These are phyloP conservation scores for Spathaspora arborariae DNA, from an alignment of 805 yeast genomes.

Conservation along the genomic window DNA sequence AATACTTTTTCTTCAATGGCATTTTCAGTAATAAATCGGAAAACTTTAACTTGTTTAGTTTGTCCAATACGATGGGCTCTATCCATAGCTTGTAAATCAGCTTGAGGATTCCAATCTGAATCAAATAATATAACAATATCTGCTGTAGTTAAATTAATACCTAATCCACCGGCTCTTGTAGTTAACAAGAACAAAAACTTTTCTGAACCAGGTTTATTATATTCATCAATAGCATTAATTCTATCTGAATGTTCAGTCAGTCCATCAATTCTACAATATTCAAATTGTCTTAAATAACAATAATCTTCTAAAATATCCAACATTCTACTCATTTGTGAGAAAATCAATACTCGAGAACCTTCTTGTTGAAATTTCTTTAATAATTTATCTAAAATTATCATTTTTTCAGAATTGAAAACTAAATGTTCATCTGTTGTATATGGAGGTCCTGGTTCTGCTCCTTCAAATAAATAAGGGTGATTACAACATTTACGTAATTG, in stretches of 20 bases:
- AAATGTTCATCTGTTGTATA: constrained; percentile 82
- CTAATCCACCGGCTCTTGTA: constrained; percentile 88
- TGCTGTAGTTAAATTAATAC: constrained; percentile 78
- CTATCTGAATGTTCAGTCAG: constrained; percentile 78
- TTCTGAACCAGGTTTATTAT: constrained; percentile 67
- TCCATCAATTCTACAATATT: constrained; percentile 80
- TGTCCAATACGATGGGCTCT: constrained; percentile 88
- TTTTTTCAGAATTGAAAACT: constrained; percentile 67
- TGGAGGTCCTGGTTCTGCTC: constrained; percentile 90
- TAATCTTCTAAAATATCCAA: constrained; percentile 79
- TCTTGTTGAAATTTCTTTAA: constrained; percentile 58
- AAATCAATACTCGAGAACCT: constrained; percentile 75
- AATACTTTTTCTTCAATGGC: constrained; percentile 81
- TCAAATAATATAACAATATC: constrained; percentile 73
- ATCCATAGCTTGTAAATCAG: constrained; percentile 87
- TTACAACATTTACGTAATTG: constrained; percentile 82
- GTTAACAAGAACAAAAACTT: constrained; percentile 75
- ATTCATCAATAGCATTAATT: constrained; percentile 72
- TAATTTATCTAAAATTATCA: constrained; percentile 66
- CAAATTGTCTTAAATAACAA: constrained; percentile 62
- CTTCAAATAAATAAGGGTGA: constrained; percentile 81
- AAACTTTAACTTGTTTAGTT: constrained; percentile 77
- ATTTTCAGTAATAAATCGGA: constrained; percentile 73
- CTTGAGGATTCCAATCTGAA: constrained; percentile 89
- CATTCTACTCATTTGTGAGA: constrained; percentile 82